Conservation (phyloP, 371 early-diverging fungal genomes). For the Circinella umbellata region DNA sequence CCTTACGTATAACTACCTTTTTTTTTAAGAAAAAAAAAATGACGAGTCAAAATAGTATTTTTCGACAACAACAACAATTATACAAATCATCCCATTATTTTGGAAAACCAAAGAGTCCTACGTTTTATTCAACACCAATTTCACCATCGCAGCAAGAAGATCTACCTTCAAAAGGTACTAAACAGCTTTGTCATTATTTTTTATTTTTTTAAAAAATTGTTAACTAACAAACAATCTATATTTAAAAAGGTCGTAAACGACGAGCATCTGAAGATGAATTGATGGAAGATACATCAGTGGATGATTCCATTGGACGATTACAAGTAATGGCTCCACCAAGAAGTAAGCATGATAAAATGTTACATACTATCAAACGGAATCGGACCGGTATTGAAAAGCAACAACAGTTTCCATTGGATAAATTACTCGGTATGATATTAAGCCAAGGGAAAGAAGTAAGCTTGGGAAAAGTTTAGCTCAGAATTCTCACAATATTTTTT, state of each 20-base stretch:
- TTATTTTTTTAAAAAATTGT: not conserved
- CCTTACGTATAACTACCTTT: not conserved
- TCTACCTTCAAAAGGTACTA: not conserved
- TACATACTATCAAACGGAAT: conserved; percentile 20
- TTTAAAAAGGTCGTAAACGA: conserved; percentile 16
- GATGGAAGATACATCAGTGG: conserved; percentile 11
- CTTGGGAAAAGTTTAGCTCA: not conserved
- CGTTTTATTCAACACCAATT: conserved; percentile 4
- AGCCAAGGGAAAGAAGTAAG: too few species aligned
- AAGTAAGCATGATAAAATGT: conserved; percentile 14
- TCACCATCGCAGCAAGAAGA: conserved; percentile 6
- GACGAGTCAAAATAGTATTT: conserved; percentile 16
- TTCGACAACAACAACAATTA: conserved; percentile 21
- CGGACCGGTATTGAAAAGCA: conserved; percentile 20
- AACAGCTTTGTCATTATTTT: not conserved
- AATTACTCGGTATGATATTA: not conserved
- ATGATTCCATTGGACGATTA: not conserved
- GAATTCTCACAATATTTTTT: not conserved
- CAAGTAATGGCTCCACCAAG: not conserved
- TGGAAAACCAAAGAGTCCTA: conserved; percentile 17
- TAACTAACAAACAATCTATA: not conserved
- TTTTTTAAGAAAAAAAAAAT: not conserved
- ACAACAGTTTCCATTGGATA: conserved; percentile 18
- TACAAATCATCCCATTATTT: conserved; percentile 19
- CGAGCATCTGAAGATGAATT: conserved; percentile 22